These are phyloP conservation scores for Kazachstania sp. DNA, from an alignment of 1,139 yeast species.

Conservation along the genomic window DNA sequence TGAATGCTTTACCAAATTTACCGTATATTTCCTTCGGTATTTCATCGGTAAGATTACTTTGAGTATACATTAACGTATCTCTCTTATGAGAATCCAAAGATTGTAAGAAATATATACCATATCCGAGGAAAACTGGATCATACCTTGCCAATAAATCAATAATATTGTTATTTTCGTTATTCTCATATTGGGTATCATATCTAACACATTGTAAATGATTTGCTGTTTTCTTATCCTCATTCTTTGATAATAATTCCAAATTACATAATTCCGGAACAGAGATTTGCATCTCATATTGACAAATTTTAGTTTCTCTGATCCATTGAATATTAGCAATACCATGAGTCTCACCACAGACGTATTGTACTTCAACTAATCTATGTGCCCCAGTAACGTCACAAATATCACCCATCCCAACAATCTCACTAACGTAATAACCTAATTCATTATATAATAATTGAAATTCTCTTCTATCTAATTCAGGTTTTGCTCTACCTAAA, in stretches of 20 bases:
- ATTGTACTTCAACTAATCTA: constrained; percentile 56
- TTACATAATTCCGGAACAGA: constrained; percentile 53
- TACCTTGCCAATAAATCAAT: constrained; percentile 15
- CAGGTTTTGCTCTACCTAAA: constrained; percentile 37
- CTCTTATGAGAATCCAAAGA: constrained; percentile 8
- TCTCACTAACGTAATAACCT: constrained; percentile 43
- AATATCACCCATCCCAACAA: constrained; percentile 49
- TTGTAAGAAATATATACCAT: constrained; percentile 19
- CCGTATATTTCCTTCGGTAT: background rate
- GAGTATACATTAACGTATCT: constrained; percentile 16
- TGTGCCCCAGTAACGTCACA: constrained; percentile 67
- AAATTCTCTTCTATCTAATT: constrained; percentile 21
- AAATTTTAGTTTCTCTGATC: constrained; percentile 59
- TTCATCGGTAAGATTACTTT: background rate
- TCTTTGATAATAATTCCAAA: constrained; percentile 21
- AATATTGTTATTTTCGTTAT: constrained; percentile 3
- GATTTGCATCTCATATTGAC: constrained; percentile 59
- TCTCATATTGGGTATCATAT: background rate
- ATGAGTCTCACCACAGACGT: constrained; percentile 49
- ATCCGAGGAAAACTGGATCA: constrained; percentile 22
- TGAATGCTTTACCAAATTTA: constrained; percentile 16
- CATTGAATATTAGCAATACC: constrained; percentile 34
- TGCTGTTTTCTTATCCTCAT: constrained; percentile 20
- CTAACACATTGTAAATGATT: constrained; percentile 15
- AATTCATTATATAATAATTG: constrained; percentile 31